Evolutionary conservation across 257 asterid genomes (phyloP).

Genomic region (Salvia miltiorrhiza): DNA sequence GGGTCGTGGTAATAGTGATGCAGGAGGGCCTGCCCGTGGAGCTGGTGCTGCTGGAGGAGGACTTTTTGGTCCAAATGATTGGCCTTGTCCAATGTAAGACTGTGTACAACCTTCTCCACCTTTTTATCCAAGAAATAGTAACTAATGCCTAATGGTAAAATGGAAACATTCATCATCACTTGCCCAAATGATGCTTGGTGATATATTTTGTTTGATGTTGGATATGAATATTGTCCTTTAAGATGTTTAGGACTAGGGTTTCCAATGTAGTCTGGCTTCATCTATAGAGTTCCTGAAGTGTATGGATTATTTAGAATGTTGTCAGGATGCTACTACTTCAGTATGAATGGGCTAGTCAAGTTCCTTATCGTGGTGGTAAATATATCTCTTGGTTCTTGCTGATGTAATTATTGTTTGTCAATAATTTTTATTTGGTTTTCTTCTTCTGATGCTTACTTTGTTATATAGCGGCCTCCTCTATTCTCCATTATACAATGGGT

Average conservation of each 20-base stretch:
- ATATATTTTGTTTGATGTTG: too few relatives aligned
- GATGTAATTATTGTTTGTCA: background rate
- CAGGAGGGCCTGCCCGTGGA: conserved; percentile 59
- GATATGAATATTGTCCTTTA: too few relatives aligned
- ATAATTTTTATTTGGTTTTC: background rate
- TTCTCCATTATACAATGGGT: background rate
- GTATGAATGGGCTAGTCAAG: too few relatives aligned
- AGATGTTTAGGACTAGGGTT: too few relatives aligned
- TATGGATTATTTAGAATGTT: too few relatives aligned
- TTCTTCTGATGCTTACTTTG: conserved; percentile 1
- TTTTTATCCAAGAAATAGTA: background rate
- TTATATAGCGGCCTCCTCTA: background rate
- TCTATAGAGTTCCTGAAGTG: too few relatives aligned
- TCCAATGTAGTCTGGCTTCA: too few relatives aligned
- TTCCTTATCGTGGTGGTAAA: background rate
- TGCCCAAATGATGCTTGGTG: too few relatives aligned
- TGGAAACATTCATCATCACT: too few relatives aligned
- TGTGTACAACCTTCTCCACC: background rate
- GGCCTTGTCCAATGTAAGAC: conserved; percentile 98
- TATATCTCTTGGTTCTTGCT: background rate
- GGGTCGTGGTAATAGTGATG: conserved; percentile 71
- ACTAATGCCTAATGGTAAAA: background rate
- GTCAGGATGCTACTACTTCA: too few relatives aligned
- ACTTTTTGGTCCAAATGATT: conserved; percentile 98
- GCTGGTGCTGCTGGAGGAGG: conserved; percentile 76